Evolutionary conservation across 306 rosid genomes (phyloP), one percentile per base, ranked within the genome.

Genomic region (Macrotyloma uniflorum): DNA sequence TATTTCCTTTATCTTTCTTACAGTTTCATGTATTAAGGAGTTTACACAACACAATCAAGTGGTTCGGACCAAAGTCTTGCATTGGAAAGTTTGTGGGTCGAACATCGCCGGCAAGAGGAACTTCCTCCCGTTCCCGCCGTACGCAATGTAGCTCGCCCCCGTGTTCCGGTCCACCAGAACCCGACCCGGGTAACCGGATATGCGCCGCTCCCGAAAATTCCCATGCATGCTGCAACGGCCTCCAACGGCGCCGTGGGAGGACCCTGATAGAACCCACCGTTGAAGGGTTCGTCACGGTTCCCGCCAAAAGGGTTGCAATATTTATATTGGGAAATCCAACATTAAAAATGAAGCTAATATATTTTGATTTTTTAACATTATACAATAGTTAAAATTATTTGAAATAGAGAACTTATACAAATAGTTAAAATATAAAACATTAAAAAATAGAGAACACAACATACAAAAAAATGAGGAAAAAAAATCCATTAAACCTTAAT

Each of bases 261-360:
- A 0, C 98, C 98, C 32, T 91, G 96, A 20, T 86, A 93, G 79
- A 88, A 93, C 0, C 98, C 98, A 47, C 88, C 84, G 67, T 89
- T 86, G 23, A 79, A 93, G 2, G 98, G 98, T 93, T 93, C 14
- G 98, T 93, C 0, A 93, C 98, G 4, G 96, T 88, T 0, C 98
- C 98, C 5, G 98, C 98, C 71, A 93, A 54, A 0, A 91, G 77
- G 0, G 98, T 93, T 0, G 98, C 96, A 19, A 93, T 14, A 80
- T 93, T 93, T 2, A 93, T 91, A n/a, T n/a, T n/a, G n/a, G n/a
- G n/a, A n/a, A n/a, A n/a, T n/a, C n/a, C n/a, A n/a, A n/a, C n/a
- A n/a, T n/a, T n/a, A n/a, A n/a, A n/a, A n/a, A n/a, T n/a, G n/a
- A n/a, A n/a, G n/a, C n/a, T n/a, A n/a, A n/a, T n/a, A n/a, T n/a